A percentile compares a stretch with the other conserved stretches of the same genome.
Evolutionary conservation across 257 asterid genomes (phyloP).

Genomic region (Sherardia arvensis): DNA sequence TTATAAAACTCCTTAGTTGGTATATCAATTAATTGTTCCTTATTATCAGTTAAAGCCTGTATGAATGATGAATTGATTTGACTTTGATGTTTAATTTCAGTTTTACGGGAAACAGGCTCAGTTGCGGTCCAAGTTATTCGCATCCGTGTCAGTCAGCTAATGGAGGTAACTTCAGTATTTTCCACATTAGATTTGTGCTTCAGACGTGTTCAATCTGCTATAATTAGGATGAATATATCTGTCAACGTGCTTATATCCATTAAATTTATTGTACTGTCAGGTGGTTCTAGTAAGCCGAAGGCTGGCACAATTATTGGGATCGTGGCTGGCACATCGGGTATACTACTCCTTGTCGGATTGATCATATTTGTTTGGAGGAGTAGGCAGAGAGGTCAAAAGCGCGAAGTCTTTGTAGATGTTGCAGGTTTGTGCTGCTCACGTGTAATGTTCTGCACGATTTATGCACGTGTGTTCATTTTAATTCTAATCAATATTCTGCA

Average conservation of each 20-base stretch:
- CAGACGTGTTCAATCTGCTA: background rate
- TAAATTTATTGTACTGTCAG: slow-evolving; percentile 30
- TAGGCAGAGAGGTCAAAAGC: slow-evolving; percentile 42
- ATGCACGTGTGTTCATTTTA: background rate
- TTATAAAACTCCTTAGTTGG: background rate
- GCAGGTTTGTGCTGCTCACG: slow-evolving; percentile 44
- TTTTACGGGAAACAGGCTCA: slow-evolving; percentile 80
- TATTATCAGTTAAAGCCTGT: background rate
- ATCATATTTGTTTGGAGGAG: slow-evolving; percentile 54
- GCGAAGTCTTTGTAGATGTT: slow-evolving; percentile 82
- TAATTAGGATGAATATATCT: background rate
- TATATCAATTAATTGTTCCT: background rate
- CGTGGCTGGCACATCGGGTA: slow-evolving; percentile 45
- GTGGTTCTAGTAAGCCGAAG: slow-evolving; percentile 52
- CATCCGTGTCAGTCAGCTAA: slow-evolving; percentile 45
- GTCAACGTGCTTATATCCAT: background rate
- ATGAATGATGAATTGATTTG: slow-evolving; percentile 8
- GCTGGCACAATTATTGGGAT: slow-evolving; percentile 55
- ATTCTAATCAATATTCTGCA: no score
- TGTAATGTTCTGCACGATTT: background rate
- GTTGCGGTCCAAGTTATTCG: slow-evolving; percentile 49
- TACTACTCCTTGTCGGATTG: slow-evolving; percentile 52
- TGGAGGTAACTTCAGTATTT: slow-evolving; percentile 44
- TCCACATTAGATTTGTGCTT: background rate
- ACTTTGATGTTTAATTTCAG: slow-evolving; percentile 31